Percentiles rank a stretch among this genome's conserved stretches.
These are phyloP conservation scores for Chenopodium formosanum DNA, from an alignment of 148 eudicot species.

Conservation along the genomic window DNA sequence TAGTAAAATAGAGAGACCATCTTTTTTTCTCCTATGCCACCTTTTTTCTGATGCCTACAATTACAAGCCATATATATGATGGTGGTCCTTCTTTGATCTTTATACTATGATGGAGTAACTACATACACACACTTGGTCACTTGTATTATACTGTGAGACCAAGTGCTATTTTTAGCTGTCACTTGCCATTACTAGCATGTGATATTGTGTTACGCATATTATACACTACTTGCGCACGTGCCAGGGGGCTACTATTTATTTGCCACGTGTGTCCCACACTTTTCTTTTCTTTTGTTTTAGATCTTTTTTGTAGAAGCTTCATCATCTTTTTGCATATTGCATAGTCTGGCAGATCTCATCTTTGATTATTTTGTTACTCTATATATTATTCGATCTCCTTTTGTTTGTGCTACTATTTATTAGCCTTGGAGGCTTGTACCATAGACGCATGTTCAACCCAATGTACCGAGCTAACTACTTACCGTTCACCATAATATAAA, in stretches of 20 bases:
- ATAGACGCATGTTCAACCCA: too few species aligned
- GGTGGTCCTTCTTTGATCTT: too few species aligned
- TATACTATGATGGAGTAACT: too few species aligned
- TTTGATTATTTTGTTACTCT: background rate
- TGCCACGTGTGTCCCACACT: slow-evolving; percentile 15
- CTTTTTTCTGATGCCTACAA: background rate
- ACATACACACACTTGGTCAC: too few species aligned
- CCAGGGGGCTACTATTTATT: background rate
- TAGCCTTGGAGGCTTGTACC: too few species aligned
- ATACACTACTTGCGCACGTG: slow-evolving; percentile 24
- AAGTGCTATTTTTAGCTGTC: slow-evolving; percentile 15
- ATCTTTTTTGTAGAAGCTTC: slow-evolving; percentile 8
- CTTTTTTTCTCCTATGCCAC: slow-evolving; percentile 11
- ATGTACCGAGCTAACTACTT: too few species aligned
- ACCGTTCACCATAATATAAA: too few species aligned
- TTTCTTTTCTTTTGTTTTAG: background rate
- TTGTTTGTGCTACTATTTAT: background rate
- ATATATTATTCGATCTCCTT: background rate
- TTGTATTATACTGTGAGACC: too few species aligned
- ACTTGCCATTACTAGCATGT: background rate
- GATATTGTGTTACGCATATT: slow-evolving; percentile 5
- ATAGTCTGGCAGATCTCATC: slow-evolving; percentile 11
- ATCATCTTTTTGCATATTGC: background rate
- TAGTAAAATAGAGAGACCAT: background rate
- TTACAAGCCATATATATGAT: too few species aligned